Percentiles rank a stretch among this genome's conserved stretches.
Evolutionary conservation across 129 eudicot genomes (phyloP).

Genomic region (Tanacetum coccineum): DNA sequence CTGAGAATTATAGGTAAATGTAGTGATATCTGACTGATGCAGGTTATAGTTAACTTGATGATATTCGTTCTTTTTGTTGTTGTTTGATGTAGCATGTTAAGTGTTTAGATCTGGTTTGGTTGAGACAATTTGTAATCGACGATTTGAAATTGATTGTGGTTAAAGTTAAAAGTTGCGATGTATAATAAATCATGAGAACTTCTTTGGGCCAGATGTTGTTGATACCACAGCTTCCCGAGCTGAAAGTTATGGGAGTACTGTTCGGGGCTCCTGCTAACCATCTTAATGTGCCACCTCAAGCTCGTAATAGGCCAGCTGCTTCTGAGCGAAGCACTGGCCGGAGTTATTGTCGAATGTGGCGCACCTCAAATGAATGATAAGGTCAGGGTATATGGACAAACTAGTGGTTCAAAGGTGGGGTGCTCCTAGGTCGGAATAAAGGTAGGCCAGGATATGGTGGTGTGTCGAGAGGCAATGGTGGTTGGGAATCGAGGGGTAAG

Average conservation of each 20-base stretch:
- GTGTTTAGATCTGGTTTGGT: conserved; percentile 17
- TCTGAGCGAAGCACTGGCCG: conserved; percentile 36
- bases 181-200: conserved; percentile 43
- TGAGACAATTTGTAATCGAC: conserved; percentile 13
- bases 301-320: conserved; percentile 55
- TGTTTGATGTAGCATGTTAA: conserved; percentile 13
- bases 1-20: background rate
- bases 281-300: conserved; percentile 83
- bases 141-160: conserved; percentile 10
- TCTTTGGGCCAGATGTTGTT: conserved; percentile 92
- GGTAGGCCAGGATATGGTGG: conserved; percentile 36
- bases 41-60: background rate
- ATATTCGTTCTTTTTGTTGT: background rate
- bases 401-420: conserved; percentile 56
- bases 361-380: conserved; percentile 43
- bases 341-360: conserved; percentile 31
- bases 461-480: conserved; percentile 52
- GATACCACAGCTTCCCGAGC: conserved; percentile 59
- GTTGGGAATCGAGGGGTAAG: conserved; percentile 60
- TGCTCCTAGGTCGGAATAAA: conserved; percentile 48
- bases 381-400: conserved; percentile 42
- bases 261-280: conserved; percentile 46
- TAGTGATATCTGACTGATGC: background rate
- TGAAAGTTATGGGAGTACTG: conserved; percentile 30
- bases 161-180: background rate